Evolutionary conservation across 495 filamentous ascomycete species (phyloP).

Genomic region (Aspergillus carlsbadensis): DNA sequence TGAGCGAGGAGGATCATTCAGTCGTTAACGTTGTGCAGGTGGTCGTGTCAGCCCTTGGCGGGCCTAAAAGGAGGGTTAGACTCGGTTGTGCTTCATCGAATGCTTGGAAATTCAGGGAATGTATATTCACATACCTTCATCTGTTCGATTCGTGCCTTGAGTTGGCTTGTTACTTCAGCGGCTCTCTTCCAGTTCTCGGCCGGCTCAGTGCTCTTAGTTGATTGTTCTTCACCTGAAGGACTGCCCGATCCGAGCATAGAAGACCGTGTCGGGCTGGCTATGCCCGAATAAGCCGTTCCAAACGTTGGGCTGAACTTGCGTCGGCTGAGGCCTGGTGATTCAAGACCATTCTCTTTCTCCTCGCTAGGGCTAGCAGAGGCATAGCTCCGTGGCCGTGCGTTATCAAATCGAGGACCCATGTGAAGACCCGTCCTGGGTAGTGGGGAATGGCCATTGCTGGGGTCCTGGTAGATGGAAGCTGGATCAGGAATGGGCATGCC

Average conservation of each 20-base stretch:
- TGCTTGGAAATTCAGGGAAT: too few relatives aligned
- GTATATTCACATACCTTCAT: slow-evolving; percentile 76
- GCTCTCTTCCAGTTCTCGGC: slow-evolving; percentile 97
- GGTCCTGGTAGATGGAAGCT: slow-evolving; percentile 37
- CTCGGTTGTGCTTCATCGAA: slow-evolving; percentile 1
- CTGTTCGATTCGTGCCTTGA: slow-evolving; percentile 94
- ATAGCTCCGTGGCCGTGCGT: slow-evolving; percentile 59
- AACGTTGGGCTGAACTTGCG: slow-evolving; percentile 48
- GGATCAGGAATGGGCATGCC: slow-evolving; percentile 37
- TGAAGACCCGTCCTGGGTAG: slow-evolving; percentile 36
- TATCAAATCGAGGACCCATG: slow-evolving; percentile 41
- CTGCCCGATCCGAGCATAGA: slow-evolving; percentile 36
- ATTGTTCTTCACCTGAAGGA: slow-evolving; percentile 38
- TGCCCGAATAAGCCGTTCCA: slow-evolving; percentile 51
- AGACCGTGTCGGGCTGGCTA: slow-evolving; percentile 57
- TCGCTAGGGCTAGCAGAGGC: slow-evolving; percentile 68
- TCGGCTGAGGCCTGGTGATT: slow-evolving; percentile 42
- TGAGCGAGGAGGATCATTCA: slow-evolving; percentile 27
- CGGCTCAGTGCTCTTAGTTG: slow-evolving; percentile 45
- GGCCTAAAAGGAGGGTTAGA: slow-evolving; percentile 24
- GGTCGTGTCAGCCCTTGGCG: slow-evolving; percentile 46
- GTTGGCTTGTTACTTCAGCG: slow-evolving; percentile 95
- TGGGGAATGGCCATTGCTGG: slow-evolving; percentile 29
- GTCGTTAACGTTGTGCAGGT: slow-evolving; percentile 39
- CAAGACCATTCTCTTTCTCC: slow-evolving; percentile 72